Evolutionary conservation across 139 green algal species (phyloP).

Genomic region (Dunaliella sp.): DNA sequence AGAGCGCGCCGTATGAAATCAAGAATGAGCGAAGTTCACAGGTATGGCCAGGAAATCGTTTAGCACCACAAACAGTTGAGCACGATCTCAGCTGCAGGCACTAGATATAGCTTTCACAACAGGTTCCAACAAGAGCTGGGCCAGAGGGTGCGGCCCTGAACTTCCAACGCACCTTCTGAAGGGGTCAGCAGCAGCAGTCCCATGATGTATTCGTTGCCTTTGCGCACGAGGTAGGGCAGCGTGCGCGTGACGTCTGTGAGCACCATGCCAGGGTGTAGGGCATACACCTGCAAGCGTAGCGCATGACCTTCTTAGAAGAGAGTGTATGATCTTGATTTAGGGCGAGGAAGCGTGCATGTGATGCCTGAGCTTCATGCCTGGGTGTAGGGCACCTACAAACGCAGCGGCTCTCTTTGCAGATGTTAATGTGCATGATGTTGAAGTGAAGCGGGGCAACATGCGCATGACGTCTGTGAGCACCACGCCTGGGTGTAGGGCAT

Average conservation of each 20-base stretch:
- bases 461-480: constrained; percentile 79
- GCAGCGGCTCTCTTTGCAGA: not conserved
- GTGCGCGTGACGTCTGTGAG: constrained; percentile 74
- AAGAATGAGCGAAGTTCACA: not conserved
- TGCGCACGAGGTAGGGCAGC: constrained; percentile 59
- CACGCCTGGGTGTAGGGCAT: constrained; percentile 77
- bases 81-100: not conserved
- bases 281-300: constrained; percentile 38
- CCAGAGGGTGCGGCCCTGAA: not conserved
- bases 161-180: constrained; percentile 49
- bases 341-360: not conserved
- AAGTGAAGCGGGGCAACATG: constrained; percentile 53
- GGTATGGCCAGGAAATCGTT: not conserved
- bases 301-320: not conserved
- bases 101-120: not conserved
- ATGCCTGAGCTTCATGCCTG: no score
- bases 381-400: not conserved
- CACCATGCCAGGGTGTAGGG: constrained; percentile 80
- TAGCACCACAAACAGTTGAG: no score
- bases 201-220: constrained; percentile 61
- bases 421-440: no score
- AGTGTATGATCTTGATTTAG: not conserved
- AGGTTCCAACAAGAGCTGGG: not conserved
- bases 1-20: not conserved
- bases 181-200: constrained; percentile 65